phyloP scores from a whole-genome alignment of 1,139 yeast species.

The Eremothecium coryli region DNA sequence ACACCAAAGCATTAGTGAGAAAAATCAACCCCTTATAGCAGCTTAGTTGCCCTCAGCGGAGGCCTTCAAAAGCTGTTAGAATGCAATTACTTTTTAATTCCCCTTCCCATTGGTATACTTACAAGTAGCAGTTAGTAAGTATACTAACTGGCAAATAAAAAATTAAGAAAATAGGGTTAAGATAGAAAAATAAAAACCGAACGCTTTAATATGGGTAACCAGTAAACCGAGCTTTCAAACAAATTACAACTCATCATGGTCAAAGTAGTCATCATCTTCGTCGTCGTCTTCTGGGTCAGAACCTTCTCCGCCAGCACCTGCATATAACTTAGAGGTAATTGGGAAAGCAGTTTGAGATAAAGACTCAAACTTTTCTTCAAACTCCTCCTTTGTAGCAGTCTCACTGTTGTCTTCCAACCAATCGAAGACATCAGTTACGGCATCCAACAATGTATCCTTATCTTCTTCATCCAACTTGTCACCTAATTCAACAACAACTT shows the following conservation, averaged over 20 bases:
- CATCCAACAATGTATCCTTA: conserved; percentile 82
- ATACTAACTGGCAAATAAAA: not conserved
- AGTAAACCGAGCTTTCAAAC: no score
- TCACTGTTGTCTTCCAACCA: conserved; percentile 82
- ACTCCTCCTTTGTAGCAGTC: conserved; percentile 82
- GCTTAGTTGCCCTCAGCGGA: not conserved
- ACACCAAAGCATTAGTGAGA: not conserved
- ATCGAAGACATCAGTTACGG: conserved; percentile 77
- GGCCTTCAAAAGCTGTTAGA: not conserved
- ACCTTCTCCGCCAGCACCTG: conserved; percentile 43
- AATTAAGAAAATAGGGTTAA: not conserved
- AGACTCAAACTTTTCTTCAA: conserved; percentile 86
- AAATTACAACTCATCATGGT: conserved; percentile 53
- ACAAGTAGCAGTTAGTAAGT: not conserved
- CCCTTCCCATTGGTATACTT: not conserved
- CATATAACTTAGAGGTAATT: conserved; percentile 85
- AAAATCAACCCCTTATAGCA: not conserved
- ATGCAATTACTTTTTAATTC: no score
- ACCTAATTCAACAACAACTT: conserved; percentile 56
- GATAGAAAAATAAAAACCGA: no score
- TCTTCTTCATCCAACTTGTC: conserved; percentile 82
- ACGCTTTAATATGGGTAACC: no score
- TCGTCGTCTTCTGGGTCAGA: conserved; percentile 61
- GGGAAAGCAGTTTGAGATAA: conserved; percentile 82
- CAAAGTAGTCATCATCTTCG: conserved; percentile 40